Evolutionary conservation across 2,329 filamentous ascomycete species (phyloP).

Genomic region (Ascomycota sp.): DNA sequence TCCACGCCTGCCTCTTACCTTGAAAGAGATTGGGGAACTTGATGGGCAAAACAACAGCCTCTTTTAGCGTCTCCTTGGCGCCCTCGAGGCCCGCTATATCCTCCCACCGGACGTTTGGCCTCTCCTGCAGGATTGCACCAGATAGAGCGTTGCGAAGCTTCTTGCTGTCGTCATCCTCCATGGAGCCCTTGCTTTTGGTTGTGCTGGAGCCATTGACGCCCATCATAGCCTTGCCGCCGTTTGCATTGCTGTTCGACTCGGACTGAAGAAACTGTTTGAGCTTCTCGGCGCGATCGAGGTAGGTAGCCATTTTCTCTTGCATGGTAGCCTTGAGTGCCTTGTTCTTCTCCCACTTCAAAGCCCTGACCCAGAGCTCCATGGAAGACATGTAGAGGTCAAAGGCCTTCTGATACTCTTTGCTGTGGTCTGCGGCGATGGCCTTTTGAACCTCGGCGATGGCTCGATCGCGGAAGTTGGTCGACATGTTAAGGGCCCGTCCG

Average conservation of each 20-base stretch:
- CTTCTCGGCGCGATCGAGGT: slow-evolving; percentile 98
- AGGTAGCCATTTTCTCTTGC: slow-evolving; percentile 80
- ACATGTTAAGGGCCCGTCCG: slow-evolving; percentile 34
- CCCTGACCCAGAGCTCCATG: slow-evolving; percentile 95
- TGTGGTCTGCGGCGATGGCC: slow-evolving; percentile 89
- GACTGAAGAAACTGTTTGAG: slow-evolving; percentile 77
- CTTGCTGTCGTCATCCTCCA: slow-evolving; percentile 79
- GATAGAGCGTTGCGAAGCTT: slow-evolving; percentile 81
- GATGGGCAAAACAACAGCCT: slow-evolving; percentile 92
- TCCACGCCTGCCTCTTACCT: slow-evolving; percentile 94
- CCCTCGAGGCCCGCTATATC: slow-evolving; percentile 88
- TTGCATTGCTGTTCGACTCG: slow-evolving; percentile 52
- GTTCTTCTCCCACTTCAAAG: slow-evolving; percentile 99
- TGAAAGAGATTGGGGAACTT: slow-evolving; percentile 95
- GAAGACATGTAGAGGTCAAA: slow-evolving; percentile 92
- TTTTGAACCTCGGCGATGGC: slow-evolving; percentile 95
- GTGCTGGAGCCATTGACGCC: slow-evolving; percentile 51
- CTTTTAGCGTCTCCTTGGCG: slow-evolving; percentile 92
- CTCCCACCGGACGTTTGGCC: slow-evolving; percentile 94
- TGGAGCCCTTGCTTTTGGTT: slow-evolving; percentile 38
- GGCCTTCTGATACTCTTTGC: slow-evolving; percentile 89
- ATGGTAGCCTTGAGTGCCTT: slow-evolving; percentile 94
- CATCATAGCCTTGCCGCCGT: slow-evolving; percentile 36
- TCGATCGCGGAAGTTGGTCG: slow-evolving; percentile 88
- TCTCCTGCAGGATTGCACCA: slow-evolving; percentile 83